Base-by-base conservation (phyloP, 352 stramenopile species). In the Plasmopara halstedii region DNA sequence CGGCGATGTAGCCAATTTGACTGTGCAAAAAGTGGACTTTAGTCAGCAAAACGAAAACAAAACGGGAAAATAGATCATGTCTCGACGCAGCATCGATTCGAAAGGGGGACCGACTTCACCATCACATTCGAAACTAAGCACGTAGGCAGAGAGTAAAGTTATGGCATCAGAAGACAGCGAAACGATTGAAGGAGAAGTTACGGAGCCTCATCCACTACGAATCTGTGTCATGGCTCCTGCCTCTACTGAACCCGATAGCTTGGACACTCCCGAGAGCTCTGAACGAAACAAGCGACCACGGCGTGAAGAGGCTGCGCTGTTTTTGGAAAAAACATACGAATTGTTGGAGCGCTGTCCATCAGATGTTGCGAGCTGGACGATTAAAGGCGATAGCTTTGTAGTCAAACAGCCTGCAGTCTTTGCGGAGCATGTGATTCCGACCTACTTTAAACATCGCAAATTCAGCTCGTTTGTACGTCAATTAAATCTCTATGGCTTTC, bases 381-480 rank as follows among this genome's bases (percentile, higher is more conserved):
- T 57, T 0, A 55, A 51, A 9, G 87, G 87, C 21, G 80, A 94
- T 32, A 89, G 73, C 44, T 95, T 96, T 58, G 67, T 95, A 29
- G 74, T 95, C n/a, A 93, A 94, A 60, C 79, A 91, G 51, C 80
- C 85, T 3, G 58, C 73, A 18, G 69, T 68, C 23, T 95, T 96
- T 58, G 83, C 85, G 0, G 74, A 90, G 51, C 67, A 80, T 51
- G 77, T 95, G 15, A 89, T 96, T 56, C 87, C 87, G 2, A 61
- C 73, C 20, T 95, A 94, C 72, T 95, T 96, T 62, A 95, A 95
- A 64, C 87, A 96, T 73, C 80, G 75, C 55, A 96, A 95, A 53
- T 95, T 96, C 48, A 88, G 76, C 35, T 94, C 78, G 26, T 96
- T 96, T 53, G 85, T 96, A 46, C 74, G 87, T n/a, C 87, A 96